A percentile compares a stretch with the other conserved stretches of the same genome.
phyloP scores from a whole-genome alignment of 805 yeast species.

The Kodamaea lidongshanica region DNA sequence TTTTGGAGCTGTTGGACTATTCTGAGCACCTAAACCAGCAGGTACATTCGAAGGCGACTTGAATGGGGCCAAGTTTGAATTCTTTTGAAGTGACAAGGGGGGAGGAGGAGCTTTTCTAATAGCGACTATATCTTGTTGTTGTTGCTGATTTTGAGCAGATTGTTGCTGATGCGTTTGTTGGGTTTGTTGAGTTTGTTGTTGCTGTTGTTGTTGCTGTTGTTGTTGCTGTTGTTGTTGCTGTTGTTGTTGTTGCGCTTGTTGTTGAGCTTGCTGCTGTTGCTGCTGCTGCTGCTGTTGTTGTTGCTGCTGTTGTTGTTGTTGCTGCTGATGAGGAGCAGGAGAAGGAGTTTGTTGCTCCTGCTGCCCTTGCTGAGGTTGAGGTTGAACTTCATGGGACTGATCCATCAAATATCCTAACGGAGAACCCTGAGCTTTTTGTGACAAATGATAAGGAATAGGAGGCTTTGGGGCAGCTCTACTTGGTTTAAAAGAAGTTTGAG shows the following conservation, averaged over 20 bases:
- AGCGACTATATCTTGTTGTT: constrained; percentile 32
- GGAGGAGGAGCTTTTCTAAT: constrained; percentile 55
- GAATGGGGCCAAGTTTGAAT: constrained; percentile 2
- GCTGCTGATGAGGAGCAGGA: too few species aligned
- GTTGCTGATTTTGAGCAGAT: too few species aligned
- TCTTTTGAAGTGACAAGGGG: constrained; percentile 20
- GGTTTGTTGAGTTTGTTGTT: constrained; percentile 2
- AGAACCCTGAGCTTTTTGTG: constrained; percentile 16
- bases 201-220: constrained; percentile 1
- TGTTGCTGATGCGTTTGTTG: constrained; percentile 3
- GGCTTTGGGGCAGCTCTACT: constrained; percentile 39
- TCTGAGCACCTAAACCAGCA: constrained; percentile 21
- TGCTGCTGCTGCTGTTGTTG: constrained; percentile 7
- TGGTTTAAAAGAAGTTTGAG: constrained; percentile 24
- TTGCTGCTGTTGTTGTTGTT: background rate
- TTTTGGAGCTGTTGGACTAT: constrained; percentile 17
- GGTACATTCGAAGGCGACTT: constrained; percentile 12
- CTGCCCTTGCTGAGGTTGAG: background rate
- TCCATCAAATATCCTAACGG: constrained; percentile 31
- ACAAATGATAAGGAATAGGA: constrained; percentile 36
- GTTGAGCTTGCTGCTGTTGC: constrained; percentile 8
- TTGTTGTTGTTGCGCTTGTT: constrained; percentile 3
- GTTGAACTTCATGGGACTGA: constrained; percentile 12
- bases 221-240: constrained; percentile 1
- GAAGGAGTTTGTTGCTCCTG: background rate